Evolutionary conservation across 352 stramenopile genomes (phyloP), one percentile per base, ranked within the genome.

Genomic region (Pythium brachiatum): DNA sequence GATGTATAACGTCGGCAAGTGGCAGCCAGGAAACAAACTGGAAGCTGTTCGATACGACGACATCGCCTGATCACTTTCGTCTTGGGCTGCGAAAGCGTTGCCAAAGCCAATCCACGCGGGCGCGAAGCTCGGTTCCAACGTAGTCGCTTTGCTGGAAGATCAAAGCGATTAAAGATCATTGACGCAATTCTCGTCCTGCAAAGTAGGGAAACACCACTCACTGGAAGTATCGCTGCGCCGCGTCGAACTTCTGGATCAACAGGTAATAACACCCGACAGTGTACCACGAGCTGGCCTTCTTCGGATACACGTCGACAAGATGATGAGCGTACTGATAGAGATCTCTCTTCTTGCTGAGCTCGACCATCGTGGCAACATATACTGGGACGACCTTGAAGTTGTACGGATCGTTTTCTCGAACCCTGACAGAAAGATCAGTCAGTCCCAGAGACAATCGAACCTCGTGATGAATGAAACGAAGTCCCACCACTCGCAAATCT

Each of bases 51-150:
- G 83, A 64, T 99, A 99, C 39, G 90, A 98, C 16, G 94, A 96
- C 81, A 99, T 94, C 21, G 97, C 97, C 70, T 99, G 96, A 70
- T 99, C 97, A 53, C 89, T 98, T 68, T 99, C 97, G 74, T 99
- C 96, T 60, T 98, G 96, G 1, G 91, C 88, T 0, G 96, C 94
- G 78, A 99, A 99, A 3, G 96, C 89, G 71, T 98, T 96, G 26
- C 95, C 96, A 61, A 97, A 99, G 8, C 92, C 97, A 65, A 99
- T 97, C 97, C 97, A 99, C 27, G 94, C 96, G 25, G 95, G 90
- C 0, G 94, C 90, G 63, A 97, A 98, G n/a, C 86, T 92, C 25
- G 91, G 89, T 61, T 97, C 87, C 31, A 97, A 27, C 7, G 88
- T 92, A n/a, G 88, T 96, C 11, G 89, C 83, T 97, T 95, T 95